phyloP scores from a whole-genome alignment of 805 yeast genomes.

The Yamadazyma endophytica region DNA sequence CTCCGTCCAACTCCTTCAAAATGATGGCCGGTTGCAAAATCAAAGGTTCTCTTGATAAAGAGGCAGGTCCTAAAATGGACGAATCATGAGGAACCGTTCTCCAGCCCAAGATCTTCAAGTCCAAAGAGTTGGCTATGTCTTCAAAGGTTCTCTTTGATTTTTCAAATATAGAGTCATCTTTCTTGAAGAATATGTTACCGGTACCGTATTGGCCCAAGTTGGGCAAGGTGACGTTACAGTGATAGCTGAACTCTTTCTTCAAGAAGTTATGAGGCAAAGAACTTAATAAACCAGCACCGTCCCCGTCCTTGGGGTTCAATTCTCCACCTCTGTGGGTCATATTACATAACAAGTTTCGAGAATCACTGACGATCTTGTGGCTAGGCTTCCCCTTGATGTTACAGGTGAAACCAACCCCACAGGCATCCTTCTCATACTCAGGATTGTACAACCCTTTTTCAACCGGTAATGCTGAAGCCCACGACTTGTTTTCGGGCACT shows the following conservation, averaged over 20 bases:
- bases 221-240: constrained; percentile 67
- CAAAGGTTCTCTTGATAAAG: constrained; percentile 86
- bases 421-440: constrained; percentile 89
- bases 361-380: constrained; percentile 92
- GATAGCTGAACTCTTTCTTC: constrained; percentile 74
- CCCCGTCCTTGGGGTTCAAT: constrained; percentile 96
- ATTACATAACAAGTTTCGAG: constrained; percentile 80
- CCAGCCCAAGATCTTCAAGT: constrained; percentile 88
- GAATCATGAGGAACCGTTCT: constrained; percentile 93
- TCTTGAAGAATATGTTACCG: constrained; percentile 91
- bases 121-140: constrained; percentile 69
- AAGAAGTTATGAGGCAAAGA: constrained; percentile 89
- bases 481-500: constrained; percentile 72
- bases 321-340: constrained; percentile 99
- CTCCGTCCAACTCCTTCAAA: constrained; percentile 33
- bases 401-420: constrained; percentile 98
- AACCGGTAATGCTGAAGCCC: constrained; percentile 88
- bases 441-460: constrained; percentile 92
- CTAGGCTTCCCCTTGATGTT: constrained; percentile 84
- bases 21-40: constrained; percentile 93
- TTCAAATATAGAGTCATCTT: constrained; percentile 66
- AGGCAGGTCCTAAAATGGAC: constrained; percentile 92
- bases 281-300: constrained; percentile 96
- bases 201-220: constrained; percentile 85
- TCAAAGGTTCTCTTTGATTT: constrained; percentile 77